A percentile compares a stretch with the other conserved stretches of the same genome.
Conservation (phyloP, 1,139 yeast genomes). For the Protomyces inouyei region DNA sequence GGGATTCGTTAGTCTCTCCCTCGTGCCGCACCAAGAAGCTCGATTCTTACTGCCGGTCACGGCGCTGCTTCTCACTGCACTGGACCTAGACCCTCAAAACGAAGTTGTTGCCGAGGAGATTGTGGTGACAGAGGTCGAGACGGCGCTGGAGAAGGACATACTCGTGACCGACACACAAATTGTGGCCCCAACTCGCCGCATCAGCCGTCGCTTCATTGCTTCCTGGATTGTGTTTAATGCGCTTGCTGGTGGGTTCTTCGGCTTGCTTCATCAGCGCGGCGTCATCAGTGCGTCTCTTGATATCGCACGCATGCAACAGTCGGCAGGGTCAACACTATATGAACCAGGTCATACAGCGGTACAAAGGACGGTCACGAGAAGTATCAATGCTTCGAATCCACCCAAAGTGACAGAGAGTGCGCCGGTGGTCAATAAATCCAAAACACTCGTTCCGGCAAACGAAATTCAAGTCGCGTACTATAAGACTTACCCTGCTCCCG, state of each 20-base stretch:
- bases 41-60: slow-evolving; percentile 74
- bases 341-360: slow-evolving; percentile 41
- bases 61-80: slow-evolving; percentile 64
- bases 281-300: slow-evolving; percentile 58
- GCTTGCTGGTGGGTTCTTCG: slow-evolving; percentile 61
- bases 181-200: neutral
- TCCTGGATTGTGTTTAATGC: slow-evolving; percentile 67
- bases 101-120: neutral
- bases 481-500: neutral
- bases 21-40: slow-evolving; percentile 85
- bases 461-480: neutral
- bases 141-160: neutral
- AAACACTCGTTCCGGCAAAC: neutral
- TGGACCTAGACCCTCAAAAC: slow-evolving; percentile 34
- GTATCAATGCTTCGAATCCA: neutral
- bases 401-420: neutral
- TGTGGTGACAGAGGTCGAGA: slow-evolving; percentile 28
- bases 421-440: neutral
- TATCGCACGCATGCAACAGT: slow-evolving; percentile 40
- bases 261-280: slow-evolving; percentile 85
- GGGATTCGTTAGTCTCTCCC: slow-evolving; percentile 58
- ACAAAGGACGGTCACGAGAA: neutral
- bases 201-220: slow-evolving; percentile 26
- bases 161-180: neutral
- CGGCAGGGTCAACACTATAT: slow-evolving; percentile 82